A percentile compares a stretch with the other conserved stretches of the same genome.
Evolutionary conservation across 1,284 basidiomycete genomes (phyloP).

Genomic region (Ganoderma lingzhi): DNA sequence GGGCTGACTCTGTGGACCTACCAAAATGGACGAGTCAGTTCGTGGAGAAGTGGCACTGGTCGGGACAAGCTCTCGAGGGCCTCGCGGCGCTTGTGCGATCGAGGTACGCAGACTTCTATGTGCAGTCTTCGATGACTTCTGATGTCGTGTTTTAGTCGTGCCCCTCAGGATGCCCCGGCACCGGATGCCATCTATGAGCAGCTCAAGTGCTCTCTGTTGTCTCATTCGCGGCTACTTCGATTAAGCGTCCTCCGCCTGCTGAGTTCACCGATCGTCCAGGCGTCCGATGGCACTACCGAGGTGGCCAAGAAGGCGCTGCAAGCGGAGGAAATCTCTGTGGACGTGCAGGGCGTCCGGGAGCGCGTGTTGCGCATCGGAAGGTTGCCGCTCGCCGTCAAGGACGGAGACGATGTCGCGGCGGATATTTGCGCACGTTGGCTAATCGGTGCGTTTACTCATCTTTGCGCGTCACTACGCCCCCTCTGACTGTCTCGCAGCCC

Average conservation of each 20-base stretch:
- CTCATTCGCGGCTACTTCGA: constrained; percentile 65
- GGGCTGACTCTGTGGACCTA: constrained; percentile 56
- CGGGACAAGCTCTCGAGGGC: constrained; percentile 62
- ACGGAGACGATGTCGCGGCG: constrained; percentile 59
- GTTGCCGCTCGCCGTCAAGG: constrained; percentile 61
- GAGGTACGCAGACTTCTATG: constrained; percentile 47
- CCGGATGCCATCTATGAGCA: constrained; percentile 57
- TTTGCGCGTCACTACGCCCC: background rate
- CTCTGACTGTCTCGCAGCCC: constrained; percentile 55
- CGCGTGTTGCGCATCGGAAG: constrained; percentile 78
- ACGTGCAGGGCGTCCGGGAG: constrained; percentile 84
- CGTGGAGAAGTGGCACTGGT: constrained; percentile 63
- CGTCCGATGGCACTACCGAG: constrained; percentile 56
- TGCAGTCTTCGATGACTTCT: background rate
- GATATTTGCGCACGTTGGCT: constrained; percentile 72
- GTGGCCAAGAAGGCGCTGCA: constrained; percentile 72
- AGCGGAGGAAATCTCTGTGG: constrained; percentile 78
- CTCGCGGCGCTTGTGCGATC: constrained; percentile 57
- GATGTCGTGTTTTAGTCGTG: constrained; percentile 24
- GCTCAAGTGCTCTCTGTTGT: constrained; percentile 58
- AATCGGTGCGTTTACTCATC: constrained; percentile 50
- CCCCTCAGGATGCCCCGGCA: constrained; percentile 38
- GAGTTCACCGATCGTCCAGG: constrained; percentile 51
- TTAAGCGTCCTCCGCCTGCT: constrained; percentile 65
- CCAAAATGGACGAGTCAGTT: constrained; percentile 54